A percentile compares a stretch with the other conserved stretches of the same genome.
phyloP scores from a whole-genome alignment of 2,329 filamentous ascomycete species.

The Ascochyta clinopodiicola region DNA sequence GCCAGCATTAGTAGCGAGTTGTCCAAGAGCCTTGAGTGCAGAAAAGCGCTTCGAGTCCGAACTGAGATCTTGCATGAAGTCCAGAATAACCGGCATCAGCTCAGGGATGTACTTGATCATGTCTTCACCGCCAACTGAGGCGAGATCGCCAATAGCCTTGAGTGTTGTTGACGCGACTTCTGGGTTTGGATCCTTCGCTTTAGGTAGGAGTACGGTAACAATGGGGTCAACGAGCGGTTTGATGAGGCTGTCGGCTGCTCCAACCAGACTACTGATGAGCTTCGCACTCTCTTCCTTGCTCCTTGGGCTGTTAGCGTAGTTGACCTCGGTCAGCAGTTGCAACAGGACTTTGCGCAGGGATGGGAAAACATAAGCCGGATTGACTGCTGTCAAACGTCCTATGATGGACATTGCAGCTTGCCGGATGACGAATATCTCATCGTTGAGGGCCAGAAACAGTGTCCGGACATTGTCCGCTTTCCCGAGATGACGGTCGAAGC shows the following conservation, averaged over 20 bases:
- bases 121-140: constrained; percentile 90
- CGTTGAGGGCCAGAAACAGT: constrained; percentile 92
- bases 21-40: constrained; percentile 86
- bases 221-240: constrained; percentile 97
- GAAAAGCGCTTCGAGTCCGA: constrained; percentile 90
- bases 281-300: constrained; percentile 98
- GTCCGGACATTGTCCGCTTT: constrained; percentile 98
- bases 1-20: constrained; percentile 92
- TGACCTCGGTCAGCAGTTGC: constrained; percentile 93
- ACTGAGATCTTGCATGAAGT: constrained; percentile 91
- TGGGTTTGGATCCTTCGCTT: constrained; percentile 82
- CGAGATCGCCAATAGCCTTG: constrained; percentile 91
- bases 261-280: constrained; percentile 88
- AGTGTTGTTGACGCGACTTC: constrained; percentile 94
- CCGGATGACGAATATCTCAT: constrained; percentile 89
- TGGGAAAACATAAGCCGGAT: constrained; percentile 97
- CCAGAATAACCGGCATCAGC: constrained; percentile 93
- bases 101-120: constrained; percentile 91
- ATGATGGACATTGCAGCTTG: constrained; percentile 97
- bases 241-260: constrained; percentile 90
- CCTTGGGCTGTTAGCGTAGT: constrained; percentile 90
- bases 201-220: constrained; percentile 91
- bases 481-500: constrained; percentile 95
- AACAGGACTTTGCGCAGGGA: constrained; percentile 93
- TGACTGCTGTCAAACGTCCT: constrained; percentile 86